These are phyloP conservation scores for Phlyctochytrium arcticum DNA, from an alignment of 192 early-diverging fungal genomes.

Conservation along the genomic window DNA sequence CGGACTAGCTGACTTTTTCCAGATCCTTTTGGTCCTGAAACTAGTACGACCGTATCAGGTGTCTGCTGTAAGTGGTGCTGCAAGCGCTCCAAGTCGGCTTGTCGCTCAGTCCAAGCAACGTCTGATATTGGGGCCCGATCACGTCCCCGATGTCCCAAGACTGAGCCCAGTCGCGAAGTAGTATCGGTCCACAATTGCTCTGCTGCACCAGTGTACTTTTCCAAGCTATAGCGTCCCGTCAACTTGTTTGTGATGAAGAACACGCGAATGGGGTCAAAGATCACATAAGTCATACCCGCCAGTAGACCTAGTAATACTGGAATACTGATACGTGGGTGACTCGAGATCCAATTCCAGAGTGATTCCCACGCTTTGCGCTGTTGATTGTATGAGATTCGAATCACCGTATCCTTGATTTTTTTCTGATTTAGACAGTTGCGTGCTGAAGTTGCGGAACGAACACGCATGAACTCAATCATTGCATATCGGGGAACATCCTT, in stretches of 20 bases:
- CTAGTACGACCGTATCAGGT: slow-evolving; percentile 77
- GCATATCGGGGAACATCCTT: slow-evolving; percentile 82
- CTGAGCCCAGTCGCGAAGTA: slow-evolving; percentile 1
- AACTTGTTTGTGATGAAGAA: slow-evolving; percentile 85
- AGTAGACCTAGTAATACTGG: slow-evolving; percentile 73
- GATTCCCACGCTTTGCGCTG: slow-evolving; percentile 54
- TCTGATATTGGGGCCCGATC: neutral
- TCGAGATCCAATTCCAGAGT: slow-evolving; percentile 45
- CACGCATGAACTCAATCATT: slow-evolving; percentile 69
- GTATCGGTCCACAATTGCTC: slow-evolving; percentile 29
- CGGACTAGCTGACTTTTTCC: slow-evolving; percentile 76
- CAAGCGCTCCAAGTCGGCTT: slow-evolving; percentile 52
- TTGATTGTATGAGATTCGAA: slow-evolving; percentile 46
- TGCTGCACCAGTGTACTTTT: slow-evolving; percentile 46
- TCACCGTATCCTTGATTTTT: slow-evolving; percentile 57
- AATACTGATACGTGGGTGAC: slow-evolving; percentile 70
- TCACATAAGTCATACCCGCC: slow-evolving; percentile 72
- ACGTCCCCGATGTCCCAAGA: slow-evolving; percentile 4
- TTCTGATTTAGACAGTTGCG: slow-evolving; percentile 89
- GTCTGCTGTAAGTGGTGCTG: slow-evolving; percentile 52
- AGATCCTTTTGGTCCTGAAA: slow-evolving; percentile 79
- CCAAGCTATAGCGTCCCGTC: slow-evolving; percentile 71
- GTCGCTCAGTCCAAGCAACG: slow-evolving; percentile 56
- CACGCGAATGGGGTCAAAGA: slow-evolving; percentile 89
- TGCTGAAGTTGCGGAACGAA: slow-evolving; percentile 85